phyloP scores from a whole-genome alignment of 768 basidiomycete species.

The Russula compacta region DNA sequence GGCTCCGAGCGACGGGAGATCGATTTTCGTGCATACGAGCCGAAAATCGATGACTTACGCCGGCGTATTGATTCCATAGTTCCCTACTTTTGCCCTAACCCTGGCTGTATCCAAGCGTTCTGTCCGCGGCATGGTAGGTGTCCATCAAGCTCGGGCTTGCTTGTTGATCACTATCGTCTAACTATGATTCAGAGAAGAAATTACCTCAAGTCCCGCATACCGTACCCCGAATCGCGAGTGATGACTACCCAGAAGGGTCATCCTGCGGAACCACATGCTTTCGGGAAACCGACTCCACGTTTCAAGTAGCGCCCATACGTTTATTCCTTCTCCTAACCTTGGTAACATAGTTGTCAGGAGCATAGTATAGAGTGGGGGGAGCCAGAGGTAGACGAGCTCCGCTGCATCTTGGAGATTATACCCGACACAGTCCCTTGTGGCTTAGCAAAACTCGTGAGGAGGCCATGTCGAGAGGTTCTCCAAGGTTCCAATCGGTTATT shows the following conservation, averaged over 20 bases:
- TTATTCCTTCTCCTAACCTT: neutral
- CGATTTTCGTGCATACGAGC: slow-evolving; percentile 16
- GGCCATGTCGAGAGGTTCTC: slow-evolving; percentile 14
- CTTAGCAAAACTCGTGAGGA: slow-evolving; percentile 14
- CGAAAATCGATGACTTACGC: slow-evolving; percentile 21
- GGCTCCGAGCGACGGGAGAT: slow-evolving; percentile 9
- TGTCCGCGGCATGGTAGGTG: slow-evolving; percentile 9
- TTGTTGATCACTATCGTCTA: neutral
- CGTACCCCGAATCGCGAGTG: slow-evolving; percentile 2
- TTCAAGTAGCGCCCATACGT: neutral
- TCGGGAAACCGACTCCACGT: neutral
- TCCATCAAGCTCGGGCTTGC: neutral
- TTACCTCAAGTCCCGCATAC: neutral
- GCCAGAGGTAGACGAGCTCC: slow-evolving; percentile 10
- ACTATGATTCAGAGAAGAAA: neutral
- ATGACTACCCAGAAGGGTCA: neutral
- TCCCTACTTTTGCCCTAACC: slow-evolving; percentile 22
- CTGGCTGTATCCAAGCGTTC: slow-evolving; percentile 7
- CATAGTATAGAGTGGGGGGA: slow-evolving; percentile 3
- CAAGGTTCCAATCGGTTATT: neutral
- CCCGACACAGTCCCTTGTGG: slow-evolving; percentile 17
- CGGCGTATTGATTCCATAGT: slow-evolving; percentile 20
- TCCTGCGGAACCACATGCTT: slow-evolving; percentile 3
- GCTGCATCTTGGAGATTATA: slow-evolving; percentile 12
- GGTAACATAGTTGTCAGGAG: neutral